Percentiles rank a stretch among this genome's conserved stretches.
These are phyloP conservation scores for Globisporangium iwayamae DNA, from an alignment of 352 stramenopile genomes.

Conservation along the genomic window DNA sequence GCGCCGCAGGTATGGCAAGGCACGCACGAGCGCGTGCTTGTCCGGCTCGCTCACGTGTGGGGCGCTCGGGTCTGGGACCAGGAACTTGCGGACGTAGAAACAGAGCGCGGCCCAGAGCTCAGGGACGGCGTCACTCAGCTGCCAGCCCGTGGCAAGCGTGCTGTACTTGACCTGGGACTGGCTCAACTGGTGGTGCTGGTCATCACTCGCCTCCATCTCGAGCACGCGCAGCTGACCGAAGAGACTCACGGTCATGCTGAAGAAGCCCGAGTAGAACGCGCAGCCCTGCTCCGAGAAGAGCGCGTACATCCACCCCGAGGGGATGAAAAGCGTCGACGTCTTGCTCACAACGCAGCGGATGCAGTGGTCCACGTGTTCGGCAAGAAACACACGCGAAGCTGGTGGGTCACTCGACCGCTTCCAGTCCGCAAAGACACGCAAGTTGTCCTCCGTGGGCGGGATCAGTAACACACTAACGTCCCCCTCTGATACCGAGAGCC, in stretches of 20 bases:
- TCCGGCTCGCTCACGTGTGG: slow-evolving; percentile 41
- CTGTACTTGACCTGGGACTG: slow-evolving; percentile 12
- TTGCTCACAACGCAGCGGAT: slow-evolving; percentile 59
- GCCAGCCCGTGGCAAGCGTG: slow-evolving; percentile 33
- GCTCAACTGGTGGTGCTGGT: no score
- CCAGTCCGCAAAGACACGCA: slow-evolving; percentile 61
- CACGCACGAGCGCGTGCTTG: slow-evolving; percentile 38
- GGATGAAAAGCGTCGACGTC: slow-evolving; percentile 52
- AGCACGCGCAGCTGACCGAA: slow-evolving; percentile 45
- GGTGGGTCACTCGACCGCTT: slow-evolving; percentile 28
- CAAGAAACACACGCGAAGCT: slow-evolving; percentile 49
- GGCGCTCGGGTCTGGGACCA: slow-evolving; percentile 30
- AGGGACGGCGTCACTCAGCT: slow-evolving; percentile 30
- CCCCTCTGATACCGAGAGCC: slow-evolving; percentile 61
- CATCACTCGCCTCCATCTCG: slow-evolving; percentile 34
- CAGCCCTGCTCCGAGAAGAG: slow-evolving; percentile 49
- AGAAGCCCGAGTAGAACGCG: slow-evolving; percentile 57
- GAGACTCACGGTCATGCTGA: slow-evolving; percentile 48
- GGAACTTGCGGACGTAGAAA: slow-evolving; percentile 56
- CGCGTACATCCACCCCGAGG: slow-evolving; percentile 70
- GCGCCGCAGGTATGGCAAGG: slow-evolving; percentile 49
- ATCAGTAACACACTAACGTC: slow-evolving; percentile 69
- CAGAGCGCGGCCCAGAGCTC: slow-evolving; percentile 58
- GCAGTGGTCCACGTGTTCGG: slow-evolving; percentile 65
- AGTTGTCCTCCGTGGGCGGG: slow-evolving; percentile 39